These are phyloP conservation scores for Imleria badia DNA, from an alignment of 768 basidiomycete species.

Conservation along the genomic window DNA sequence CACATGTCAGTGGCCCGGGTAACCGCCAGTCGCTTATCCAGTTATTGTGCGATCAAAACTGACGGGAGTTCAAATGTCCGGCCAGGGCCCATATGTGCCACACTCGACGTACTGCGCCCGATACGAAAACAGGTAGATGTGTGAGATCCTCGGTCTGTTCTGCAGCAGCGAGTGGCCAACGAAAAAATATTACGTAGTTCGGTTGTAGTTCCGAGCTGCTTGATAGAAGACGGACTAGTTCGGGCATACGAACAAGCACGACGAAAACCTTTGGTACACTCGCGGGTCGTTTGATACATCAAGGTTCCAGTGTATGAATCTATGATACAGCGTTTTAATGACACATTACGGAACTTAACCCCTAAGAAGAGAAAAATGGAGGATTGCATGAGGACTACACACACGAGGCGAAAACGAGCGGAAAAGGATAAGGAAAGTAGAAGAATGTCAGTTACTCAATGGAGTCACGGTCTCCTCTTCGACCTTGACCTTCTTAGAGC, in stretches of 20 bases:
- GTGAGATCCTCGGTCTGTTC: too few relatives aligned
- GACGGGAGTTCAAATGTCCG: background rate
- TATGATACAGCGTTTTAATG: conserved; percentile 14
- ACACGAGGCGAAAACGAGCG: background rate
- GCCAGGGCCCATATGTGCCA: too few relatives aligned
- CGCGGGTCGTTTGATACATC: conserved; percentile 6
- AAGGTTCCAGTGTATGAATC: background rate
- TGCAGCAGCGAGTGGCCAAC: too few relatives aligned
- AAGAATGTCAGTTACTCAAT: background rate
- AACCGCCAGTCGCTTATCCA: background rate
- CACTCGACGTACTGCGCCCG: too few relatives aligned
- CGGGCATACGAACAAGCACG: background rate
- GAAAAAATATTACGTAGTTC: too few relatives aligned
- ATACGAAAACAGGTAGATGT: too few relatives aligned
- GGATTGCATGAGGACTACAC: background rate
- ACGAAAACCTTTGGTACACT: background rate
- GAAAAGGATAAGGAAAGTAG: background rate
- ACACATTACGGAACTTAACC: background rate
- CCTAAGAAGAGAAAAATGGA: background rate
- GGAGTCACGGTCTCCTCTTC: conserved; percentile 19
- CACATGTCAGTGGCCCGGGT: too few relatives aligned
- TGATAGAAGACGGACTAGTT: too few relatives aligned
- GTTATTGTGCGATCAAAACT: background rate
- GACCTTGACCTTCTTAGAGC: conserved; percentile 21
- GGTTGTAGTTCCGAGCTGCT: too few relatives aligned